These are phyloP conservation scores for Scutellaria baicalensis DNA, from an alignment of 257 asterid species.

Conservation along the genomic window DNA sequence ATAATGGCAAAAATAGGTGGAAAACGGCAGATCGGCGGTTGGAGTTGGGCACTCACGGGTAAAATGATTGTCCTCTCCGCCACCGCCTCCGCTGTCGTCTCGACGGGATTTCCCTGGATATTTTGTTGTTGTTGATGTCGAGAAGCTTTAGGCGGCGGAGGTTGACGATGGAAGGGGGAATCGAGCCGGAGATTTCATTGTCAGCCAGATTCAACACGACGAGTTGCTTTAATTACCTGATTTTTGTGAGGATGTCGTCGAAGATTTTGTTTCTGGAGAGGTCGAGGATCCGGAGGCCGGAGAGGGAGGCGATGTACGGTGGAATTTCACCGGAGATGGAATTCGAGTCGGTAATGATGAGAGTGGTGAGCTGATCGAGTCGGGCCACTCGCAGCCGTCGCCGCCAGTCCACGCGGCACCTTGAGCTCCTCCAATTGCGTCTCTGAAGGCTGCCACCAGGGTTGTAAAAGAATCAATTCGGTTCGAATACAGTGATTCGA, in stretches of 20 bases:
- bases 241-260: slow-evolving; percentile 37
- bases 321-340: slow-evolving; percentile 52
- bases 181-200: slow-evolving; percentile 36
- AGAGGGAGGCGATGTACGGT: slow-evolving; percentile 37
- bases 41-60: too few species aligned
- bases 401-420: slow-evolving; percentile 44
- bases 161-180: slow-evolving; percentile 43
- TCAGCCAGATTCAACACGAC: slow-evolving; percentile 50
- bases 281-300: slow-evolving; percentile 46
- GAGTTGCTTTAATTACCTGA: slow-evolving; percentile 47
- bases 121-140: slow-evolving; percentile 44
- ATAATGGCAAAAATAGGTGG: too few species aligned
- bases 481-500: too few species aligned
- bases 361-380: slow-evolving; percentile 43
- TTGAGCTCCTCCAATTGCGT: slow-evolving; percentile 31
- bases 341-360: slow-evolving; percentile 56
- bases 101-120: slow-evolving; percentile 43
- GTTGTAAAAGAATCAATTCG: too few species aligned
- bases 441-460: slow-evolving; percentile 43
- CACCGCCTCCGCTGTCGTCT: too few species aligned
- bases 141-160: slow-evolving; percentile 39
- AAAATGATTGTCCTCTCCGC: too few species aligned
- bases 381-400: slow-evolving; percentile 49
- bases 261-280: slow-evolving; percentile 51
- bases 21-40: too few species aligned